Base-by-base conservation (phyloP, 2,329 filamentous ascomycete species). In the Xylaria hypoxylon region DNA sequence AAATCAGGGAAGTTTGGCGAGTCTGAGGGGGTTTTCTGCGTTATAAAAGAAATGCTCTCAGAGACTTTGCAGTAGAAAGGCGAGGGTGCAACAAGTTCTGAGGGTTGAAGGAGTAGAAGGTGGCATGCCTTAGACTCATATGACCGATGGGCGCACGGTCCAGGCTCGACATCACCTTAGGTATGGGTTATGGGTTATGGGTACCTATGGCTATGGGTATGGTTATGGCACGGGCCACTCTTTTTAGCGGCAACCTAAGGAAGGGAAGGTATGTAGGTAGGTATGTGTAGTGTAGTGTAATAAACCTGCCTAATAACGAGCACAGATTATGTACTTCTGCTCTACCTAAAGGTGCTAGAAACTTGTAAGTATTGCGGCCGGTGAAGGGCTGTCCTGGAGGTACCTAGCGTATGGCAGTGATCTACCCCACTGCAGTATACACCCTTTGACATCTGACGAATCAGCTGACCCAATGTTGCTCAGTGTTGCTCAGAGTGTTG, bases 51-150 rank as follows among this genome's bases (percentile, higher is more conserved):
- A 70, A 60, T 57, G 62, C 59, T 64, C 58, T 70, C 35, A 38
- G 35, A 38, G 58, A 15, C 55, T 65, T 67, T 60, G 56, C 60
- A 67, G 68, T 65, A 67, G 72, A 68, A 70, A 70, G 67, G 66
- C 65, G 66, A 65, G 72, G 68, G 73, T 73, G 71, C 71, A 70
- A 62, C 69, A 58, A 69, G 67, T 68, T 71, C 68, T 65, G 64
- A 67, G 71, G 69, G 67, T 72, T 69, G 72, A 72, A 72, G 70
- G 71, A 66, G 24, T 67, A 71, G 72, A 74, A 73, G 74, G 72
- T 73, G 73, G 73, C 72, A 74, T 73, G 74, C 68, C 67, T 67
- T 47, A 59, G 65, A 71, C 65, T 67, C 69, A 71, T 71, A 68
- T 71, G 69, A 70, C 69, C 65, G 58, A 38, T 51, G 61, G 64